Conservation (phyloP, 805 yeast species). For the Saccharomyces eubayanus region DNA sequence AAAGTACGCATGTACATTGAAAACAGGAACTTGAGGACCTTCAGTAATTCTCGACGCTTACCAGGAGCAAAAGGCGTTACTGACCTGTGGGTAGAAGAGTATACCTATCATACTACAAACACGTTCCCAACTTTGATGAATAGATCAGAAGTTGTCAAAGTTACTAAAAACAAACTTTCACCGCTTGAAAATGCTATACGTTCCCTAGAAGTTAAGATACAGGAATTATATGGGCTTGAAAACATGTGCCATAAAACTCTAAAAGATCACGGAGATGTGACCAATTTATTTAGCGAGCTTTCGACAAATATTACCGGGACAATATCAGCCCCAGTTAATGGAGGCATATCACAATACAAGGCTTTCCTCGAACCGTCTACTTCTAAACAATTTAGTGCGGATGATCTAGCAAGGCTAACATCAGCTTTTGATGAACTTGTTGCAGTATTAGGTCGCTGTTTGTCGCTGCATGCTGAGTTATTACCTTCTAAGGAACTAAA, state of each 20-base stretch:
- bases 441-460: constrained; percentile 53
- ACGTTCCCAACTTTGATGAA: constrained; percentile 86
- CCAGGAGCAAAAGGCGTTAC: constrained; percentile 65
- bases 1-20: constrained; percentile 69
- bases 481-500: constrained; percentile 44
- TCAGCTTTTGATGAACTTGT: constrained; percentile 61
- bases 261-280: constrained; percentile 42
- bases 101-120: constrained; percentile 62
- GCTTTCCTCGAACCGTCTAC: constrained; percentile 41
- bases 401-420: constrained; percentile 26
- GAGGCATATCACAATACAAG: constrained; percentile 81
- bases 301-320: constrained; percentile 74
- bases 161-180: constrained; percentile 49
- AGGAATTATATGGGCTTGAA: constrained; percentile 64
- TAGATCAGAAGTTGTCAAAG: constrained; percentile 57
- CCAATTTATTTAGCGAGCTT: constrained; percentile 49
- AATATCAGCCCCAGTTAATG: constrained; percentile 86
- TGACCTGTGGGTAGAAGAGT: constrained; percentile 85
- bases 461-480: constrained; percentile 59
- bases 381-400: constrained; percentile 27
- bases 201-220: constrained; percentile 56
- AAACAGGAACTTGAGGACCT: constrained; percentile 61
- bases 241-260: constrained; percentile 45
- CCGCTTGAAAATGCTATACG: constrained; percentile 78
- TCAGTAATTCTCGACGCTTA: constrained; percentile 59